Evolutionary conservation across 179 eudicot species (phyloP).

Genomic region (Carnegiea gigantea): DNA sequence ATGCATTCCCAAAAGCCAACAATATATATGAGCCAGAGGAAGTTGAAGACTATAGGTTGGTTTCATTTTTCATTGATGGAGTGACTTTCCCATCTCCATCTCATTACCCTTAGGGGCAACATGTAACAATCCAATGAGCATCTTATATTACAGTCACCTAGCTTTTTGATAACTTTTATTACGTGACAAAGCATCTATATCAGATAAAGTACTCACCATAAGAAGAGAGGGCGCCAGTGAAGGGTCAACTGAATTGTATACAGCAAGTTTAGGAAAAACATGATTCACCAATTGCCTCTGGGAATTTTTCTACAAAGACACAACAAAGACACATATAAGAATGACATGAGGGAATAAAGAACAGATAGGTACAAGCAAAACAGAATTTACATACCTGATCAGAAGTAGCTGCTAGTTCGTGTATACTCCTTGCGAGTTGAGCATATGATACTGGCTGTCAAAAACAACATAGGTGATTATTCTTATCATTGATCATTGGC

Average conservation of each 20-base stretch:
- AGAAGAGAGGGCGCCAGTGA: slow-evolving; percentile 97
- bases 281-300: slow-evolving; percentile 88
- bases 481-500: background rate
- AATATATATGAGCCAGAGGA: background rate
- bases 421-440: slow-evolving; percentile 98
- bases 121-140: background rate
- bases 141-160: background rate
- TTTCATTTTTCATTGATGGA: background rate
- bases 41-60: background rate
- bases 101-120: background rate
- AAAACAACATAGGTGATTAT: background rate
- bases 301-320: slow-evolving; percentile 74
- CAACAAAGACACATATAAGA: background rate
- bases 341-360: background rate
- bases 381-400: slow-evolving; percentile 65
- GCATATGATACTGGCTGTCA: slow-evolving; percentile 95
- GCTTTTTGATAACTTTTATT: background rate
- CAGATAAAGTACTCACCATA: slow-evolving; percentile 55
- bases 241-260: slow-evolving; percentile 98
- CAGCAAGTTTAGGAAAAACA: slow-evolving; percentile 98
- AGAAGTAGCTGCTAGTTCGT: slow-evolving; percentile 90
- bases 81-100: background rate
- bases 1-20: background rate
- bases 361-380: background rate
- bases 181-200: background rate